Evolutionary conservation across 768 basidiomycete genomes (phyloP).

Genomic region (Boletus sp.): DNA sequence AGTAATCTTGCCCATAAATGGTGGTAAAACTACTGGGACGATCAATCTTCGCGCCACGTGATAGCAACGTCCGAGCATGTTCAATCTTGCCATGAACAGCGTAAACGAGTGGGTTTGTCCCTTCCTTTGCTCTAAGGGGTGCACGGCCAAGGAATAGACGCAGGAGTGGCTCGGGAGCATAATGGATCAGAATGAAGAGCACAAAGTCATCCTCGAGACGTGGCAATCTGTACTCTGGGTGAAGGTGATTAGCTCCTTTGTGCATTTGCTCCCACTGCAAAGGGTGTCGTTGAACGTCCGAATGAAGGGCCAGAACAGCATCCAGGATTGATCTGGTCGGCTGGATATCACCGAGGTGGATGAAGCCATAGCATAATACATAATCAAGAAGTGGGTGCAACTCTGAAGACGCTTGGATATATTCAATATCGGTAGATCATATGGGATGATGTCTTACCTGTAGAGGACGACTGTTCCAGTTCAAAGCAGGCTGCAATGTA

Average conservation of each 20-base stretch:
- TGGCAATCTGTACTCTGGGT: neutral
- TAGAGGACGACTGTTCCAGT: too few species aligned
- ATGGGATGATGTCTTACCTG: too few species aligned
- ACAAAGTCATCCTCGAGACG: neutral
- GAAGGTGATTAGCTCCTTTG: too few species aligned
- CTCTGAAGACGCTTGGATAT: too few species aligned
- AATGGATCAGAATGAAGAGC: neutral
- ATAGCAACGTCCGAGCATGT: neutral
- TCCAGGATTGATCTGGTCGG: neutral
- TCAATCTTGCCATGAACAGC: fast-evolving
- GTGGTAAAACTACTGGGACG: neutral
- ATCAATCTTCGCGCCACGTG: neutral
- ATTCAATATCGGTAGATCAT: too few species aligned
- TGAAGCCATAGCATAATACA: neutral
- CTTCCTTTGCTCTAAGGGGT: neutral
- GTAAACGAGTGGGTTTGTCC: neutral
- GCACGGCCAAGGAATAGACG: neutral
- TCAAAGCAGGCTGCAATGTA: too few species aligned
- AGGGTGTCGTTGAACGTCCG: neutral
- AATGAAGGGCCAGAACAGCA: neutral
- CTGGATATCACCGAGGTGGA: neutral
- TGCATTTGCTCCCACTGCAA: neutral
- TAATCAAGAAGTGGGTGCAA: too few species aligned
- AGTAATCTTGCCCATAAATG: neutral
- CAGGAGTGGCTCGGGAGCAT: neutral